Conservation (phyloP, 1,284 basidiomycete species). For the Taiwanofungus camphoratus region DNA sequence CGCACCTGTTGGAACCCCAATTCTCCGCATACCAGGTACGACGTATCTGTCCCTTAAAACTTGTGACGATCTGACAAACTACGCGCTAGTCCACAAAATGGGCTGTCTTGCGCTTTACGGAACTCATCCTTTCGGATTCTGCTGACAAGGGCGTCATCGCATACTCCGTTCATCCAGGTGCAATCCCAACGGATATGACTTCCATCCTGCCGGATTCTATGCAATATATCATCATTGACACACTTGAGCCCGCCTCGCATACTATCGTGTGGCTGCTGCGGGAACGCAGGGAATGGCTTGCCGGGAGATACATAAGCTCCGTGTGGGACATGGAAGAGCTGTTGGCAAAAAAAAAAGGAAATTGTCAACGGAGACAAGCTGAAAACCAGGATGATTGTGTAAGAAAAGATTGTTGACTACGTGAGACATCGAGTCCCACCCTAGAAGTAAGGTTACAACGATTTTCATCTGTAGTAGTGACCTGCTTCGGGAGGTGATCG, state of each 20-base stretch:
- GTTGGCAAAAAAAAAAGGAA: neutral
- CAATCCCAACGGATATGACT: neutral
- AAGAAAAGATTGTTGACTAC: too few relatives aligned
- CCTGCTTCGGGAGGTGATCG: too few relatives aligned
- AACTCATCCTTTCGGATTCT: neutral
- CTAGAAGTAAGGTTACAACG: too few relatives aligned
- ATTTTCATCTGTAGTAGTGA: too few relatives aligned
- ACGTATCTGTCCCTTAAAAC: neutral
- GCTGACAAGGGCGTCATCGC: neutral
- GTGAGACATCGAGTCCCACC: too few relatives aligned
- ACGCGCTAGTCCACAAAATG: neutral
- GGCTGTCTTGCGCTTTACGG: neutral
- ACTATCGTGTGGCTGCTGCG: neutral
- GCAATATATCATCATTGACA: neutral
- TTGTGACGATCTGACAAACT: neutral
- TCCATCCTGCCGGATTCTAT: neutral
- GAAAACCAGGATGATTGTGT: conserved; percentile 1
- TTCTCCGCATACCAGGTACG: neutral
- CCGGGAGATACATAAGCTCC: neutral
- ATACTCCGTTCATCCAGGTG: neutral
- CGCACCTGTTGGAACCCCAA: neutral
- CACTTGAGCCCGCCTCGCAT: neutral
- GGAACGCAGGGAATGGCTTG: neutral
- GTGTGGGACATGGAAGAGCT: neutral
- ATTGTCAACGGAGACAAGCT: neutral